A percentile compares a stretch with the other conserved stretches of the same genome.
phyloP scores from a whole-genome alignment of 225 moss, liverwort and hornwort genomes.

The Thuidium tamariscinum region DNA sequence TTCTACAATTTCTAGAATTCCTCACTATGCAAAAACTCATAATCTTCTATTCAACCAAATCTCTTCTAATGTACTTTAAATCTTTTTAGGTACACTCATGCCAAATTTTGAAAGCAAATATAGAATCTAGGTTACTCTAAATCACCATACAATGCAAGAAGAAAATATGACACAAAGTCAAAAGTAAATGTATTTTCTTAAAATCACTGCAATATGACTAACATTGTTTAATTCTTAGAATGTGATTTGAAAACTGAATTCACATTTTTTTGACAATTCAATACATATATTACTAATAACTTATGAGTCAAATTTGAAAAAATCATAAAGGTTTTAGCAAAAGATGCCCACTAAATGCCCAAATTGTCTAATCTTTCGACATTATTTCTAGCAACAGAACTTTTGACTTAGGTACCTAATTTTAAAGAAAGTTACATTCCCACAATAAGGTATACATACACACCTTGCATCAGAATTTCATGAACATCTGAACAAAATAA shows the following conservation, averaged over 20 bases:
- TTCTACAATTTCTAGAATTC: too few relatives aligned
- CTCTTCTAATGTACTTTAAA: too few relatives aligned
- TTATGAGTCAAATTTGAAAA: background rate
- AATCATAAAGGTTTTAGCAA: background rate
- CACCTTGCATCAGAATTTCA: background rate
- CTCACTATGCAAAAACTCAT: too few relatives aligned
- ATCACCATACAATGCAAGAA: background rate
- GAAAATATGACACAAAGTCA: background rate
- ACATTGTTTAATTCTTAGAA: too few relatives aligned
- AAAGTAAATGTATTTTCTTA: background rate
- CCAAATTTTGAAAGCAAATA: too few relatives aligned
- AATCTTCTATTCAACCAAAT: too few relatives aligned
- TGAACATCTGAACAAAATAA: too few relatives aligned
- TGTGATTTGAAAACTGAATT: background rate
- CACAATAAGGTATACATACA: background rate
- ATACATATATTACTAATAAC: background rate
- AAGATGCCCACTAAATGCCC: too few relatives aligned
- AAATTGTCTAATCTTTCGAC: too few relatives aligned
- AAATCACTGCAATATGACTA: accelerated
- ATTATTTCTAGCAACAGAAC: background rate
- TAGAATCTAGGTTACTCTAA: too few relatives aligned
- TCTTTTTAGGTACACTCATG: too few relatives aligned
- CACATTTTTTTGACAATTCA: too few relatives aligned
- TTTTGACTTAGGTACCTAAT: background rate
- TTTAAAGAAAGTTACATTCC: background rate